phyloP scores from a whole-genome alignment of 1,284 basidiomycete species.

The Exobasidium rhododendri region DNA sequence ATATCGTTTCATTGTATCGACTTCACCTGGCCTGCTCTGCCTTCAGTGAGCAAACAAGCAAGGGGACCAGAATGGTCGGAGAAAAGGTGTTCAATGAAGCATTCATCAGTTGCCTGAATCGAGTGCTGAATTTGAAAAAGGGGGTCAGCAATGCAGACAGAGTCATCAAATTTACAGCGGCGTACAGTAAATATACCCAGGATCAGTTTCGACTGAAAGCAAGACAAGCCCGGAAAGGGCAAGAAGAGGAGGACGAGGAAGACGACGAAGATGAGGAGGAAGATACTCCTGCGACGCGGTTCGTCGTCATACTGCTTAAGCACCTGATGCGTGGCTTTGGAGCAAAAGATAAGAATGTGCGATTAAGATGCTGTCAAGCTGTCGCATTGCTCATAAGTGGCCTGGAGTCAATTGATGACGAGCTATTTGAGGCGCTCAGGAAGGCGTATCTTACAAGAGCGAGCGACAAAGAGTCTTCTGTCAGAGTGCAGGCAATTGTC shows the following conservation, averaged over 20 bases:
- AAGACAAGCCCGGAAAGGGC: slow-evolving; percentile 35
- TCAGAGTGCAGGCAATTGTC: slow-evolving; percentile 79
- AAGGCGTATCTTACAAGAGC: slow-evolving; percentile 71
- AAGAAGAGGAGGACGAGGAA: slow-evolving; percentile 56
- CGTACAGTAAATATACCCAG: slow-evolving; percentile 63
- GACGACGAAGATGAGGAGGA: slow-evolving; percentile 63
- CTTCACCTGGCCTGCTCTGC: slow-evolving; percentile 68
- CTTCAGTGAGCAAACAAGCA: slow-evolving; percentile 62
- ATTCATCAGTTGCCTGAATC: slow-evolving; percentile 63
- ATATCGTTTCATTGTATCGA: slow-evolving; percentile 80
- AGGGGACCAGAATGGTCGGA: slow-evolving; percentile 66
- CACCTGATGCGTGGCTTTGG: slow-evolving; percentile 78
- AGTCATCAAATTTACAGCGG: slow-evolving; percentile 77
- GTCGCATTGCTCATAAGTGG: slow-evolving; percentile 55
- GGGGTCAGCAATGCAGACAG: slow-evolving; percentile 75
- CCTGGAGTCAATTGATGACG: slow-evolving; percentile 60
- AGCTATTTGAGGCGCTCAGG: slow-evolving; percentile 70
- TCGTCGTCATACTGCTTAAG: slow-evolving; percentile 67
- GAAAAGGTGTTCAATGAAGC: slow-evolving; percentile 75
- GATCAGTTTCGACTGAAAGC: slow-evolving; percentile 36
- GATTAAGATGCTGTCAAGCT: slow-evolving; percentile 77
- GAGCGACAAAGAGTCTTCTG: slow-evolving; percentile 77
- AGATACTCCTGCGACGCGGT: slow-evolving; percentile 70
- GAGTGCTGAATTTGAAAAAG: slow-evolving; percentile 77
- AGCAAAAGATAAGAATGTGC: slow-evolving; percentile 84